A percentile compares a stretch with the other conserved stretches of the same genome.
Conservation (phyloP, 306 rosid species). For the Prunus mira region DNA sequence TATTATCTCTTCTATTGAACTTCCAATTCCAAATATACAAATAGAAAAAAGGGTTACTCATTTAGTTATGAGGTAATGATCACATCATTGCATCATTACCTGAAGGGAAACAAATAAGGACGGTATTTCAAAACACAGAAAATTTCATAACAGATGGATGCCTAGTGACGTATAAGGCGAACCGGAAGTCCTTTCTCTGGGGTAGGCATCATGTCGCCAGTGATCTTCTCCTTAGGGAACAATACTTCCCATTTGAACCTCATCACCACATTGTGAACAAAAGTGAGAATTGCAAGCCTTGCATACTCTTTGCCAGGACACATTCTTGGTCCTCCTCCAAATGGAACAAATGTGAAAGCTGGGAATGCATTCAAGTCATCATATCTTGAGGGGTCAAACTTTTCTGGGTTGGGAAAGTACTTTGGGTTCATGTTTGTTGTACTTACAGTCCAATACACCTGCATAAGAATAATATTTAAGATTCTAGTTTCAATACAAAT, state of each 20-base stretch:
- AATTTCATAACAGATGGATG: background rate
- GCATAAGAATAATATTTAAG: background rate
- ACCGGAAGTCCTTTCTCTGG: conserved; percentile 39
- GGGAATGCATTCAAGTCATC: conserved; percentile 20
- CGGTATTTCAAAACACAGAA: background rate
- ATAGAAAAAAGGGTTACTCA: background rate
- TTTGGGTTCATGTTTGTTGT: conserved; percentile 34
- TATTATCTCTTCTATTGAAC: background rate
- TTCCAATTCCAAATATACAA: background rate
- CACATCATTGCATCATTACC: background rate
- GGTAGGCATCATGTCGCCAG: conserved; percentile 43
- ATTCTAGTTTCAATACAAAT: background rate
- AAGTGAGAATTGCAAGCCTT: conserved; percentile 33
- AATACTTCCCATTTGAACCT: conserved; percentile 31
- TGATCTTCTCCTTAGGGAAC: conserved; percentile 25
- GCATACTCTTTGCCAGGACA: conserved; percentile 44
- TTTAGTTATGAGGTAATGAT: background rate
- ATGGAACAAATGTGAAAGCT: conserved; percentile 32
- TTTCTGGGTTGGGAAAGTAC: conserved; percentile 34
- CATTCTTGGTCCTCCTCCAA: conserved; percentile 44
- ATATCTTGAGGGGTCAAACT: conserved; percentile 30
- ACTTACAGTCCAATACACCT: conserved; percentile 49
- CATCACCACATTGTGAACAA: conserved; percentile 35
- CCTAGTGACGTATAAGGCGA: conserved; percentile 20
- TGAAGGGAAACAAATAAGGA: too few relatives aligned